Evolutionary conservation across 257 asterid genomes (phyloP).

Genomic region (Jasminum sambac): DNA sequence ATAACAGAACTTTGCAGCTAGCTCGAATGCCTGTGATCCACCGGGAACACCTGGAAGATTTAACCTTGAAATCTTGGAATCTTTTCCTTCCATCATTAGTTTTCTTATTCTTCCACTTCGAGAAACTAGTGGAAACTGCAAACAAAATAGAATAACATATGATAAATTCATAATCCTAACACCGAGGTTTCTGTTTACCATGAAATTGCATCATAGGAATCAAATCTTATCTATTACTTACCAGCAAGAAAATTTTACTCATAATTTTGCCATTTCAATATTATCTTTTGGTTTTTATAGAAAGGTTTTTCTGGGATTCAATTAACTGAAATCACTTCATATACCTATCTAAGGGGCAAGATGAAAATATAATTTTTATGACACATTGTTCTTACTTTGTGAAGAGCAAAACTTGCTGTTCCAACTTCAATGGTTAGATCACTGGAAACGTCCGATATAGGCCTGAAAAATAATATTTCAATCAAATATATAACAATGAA

Average conservation of each 20-base stretch:
- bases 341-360: background rate
- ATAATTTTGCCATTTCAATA: background rate
- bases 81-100: slow-evolving; percentile 62
- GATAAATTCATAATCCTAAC: background rate
- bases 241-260: background rate
- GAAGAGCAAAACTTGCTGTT: slow-evolving; percentile 73
- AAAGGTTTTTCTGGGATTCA: background rate
- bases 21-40: slow-evolving; percentile 86
- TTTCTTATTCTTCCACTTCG: slow-evolving; percentile 77
- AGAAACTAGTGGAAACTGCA: slow-evolving; percentile 88
- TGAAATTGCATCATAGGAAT: background rate
- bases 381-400: slow-evolving; percentile 58
- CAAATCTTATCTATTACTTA: background rate
- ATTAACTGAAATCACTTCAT: background rate
- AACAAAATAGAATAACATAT: slow-evolving; percentile 13
- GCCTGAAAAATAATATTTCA: slow-evolving; percentile 57
- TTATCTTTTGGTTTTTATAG: background rate
- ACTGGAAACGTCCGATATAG: slow-evolving; percentile 93
- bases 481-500: slow-evolving; percentile 1
- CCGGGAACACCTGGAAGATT: slow-evolving; percentile 74
- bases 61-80: slow-evolving; percentile 57
- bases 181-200: background rate
- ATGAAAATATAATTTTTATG: background rate
- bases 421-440: slow-evolving; percentile 91
- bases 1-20: slow-evolving; percentile 87